Base-by-base conservation (phyloP, 2,329 filamentous ascomycete species). In the Fusarium sp. region DNA sequence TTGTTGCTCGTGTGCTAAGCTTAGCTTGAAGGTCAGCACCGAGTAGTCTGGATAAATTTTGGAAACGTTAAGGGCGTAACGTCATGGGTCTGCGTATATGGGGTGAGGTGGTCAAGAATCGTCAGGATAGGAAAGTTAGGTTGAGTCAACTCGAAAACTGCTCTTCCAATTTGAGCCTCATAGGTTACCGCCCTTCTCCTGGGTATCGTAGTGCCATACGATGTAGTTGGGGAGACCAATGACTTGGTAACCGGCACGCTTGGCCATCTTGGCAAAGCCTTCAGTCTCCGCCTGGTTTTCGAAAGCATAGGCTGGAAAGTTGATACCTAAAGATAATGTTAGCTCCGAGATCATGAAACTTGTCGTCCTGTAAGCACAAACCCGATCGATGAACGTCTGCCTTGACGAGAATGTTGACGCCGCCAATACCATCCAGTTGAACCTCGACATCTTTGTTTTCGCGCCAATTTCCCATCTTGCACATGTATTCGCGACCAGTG, bases 251-350 rank as follows among this genome's bases (percentile, higher is more conserved):
- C 96, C 96, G 20, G 96, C 96, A 70, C 94, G 88, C 85, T 97
- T 98, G 65, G 96, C 96, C 96, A 99, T 99, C 81, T 97, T 97
- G 40, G 96, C 96, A 78, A 99, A 99, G 10, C 96, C 96, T 83
- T 99, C 96, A 7, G 96, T 99, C 83, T 99, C 96, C 71, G 96
- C 96, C 84, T 99, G 96, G 82, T 99, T 98, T 81, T 99, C 96
- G 80, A 99, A 99, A 6, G 96, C 89, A 78, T 99, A 99, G 79
- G 90, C 91, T 12, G 96, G 96, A 82, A 99, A 99, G 82, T 99
- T 99, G 85, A 99, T 96, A 69, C 95, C 95, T 95, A 73, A 23
- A 27, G 23, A 38, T 35, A 46, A 13, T 27, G 70, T 81, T 66
- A 82, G 78, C 58, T 14, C 13, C 23, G 41, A 42, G 20, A 26